Conservation (phyloP, 1,284 basidiomycete species). For the Cystobasidiaceae sp. region DNA sequence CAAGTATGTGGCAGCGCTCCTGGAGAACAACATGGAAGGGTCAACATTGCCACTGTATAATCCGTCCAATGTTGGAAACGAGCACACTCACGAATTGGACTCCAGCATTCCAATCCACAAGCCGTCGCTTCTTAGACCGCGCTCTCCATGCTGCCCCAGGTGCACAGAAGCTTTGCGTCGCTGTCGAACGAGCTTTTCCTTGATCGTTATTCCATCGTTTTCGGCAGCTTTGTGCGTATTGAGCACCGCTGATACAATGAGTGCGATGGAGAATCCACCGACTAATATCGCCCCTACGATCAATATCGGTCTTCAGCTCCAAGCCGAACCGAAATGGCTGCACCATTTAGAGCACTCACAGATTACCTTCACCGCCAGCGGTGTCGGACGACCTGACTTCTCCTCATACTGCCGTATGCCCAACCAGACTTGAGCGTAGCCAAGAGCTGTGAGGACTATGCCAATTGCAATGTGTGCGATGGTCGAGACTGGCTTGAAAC, state of each 20-base stretch:
- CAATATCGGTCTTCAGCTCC: neutral
- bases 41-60: too few relatives aligned
- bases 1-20: neutral
- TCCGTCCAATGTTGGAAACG: neutral
- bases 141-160: neutral
- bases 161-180: neutral
- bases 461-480: slow-evolving; percentile 12
- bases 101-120: slow-evolving; percentile 9
- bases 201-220: neutral
- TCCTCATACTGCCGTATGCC: slow-evolving; percentile 25
- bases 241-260: neutral
- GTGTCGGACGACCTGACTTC: slow-evolving; percentile 11
- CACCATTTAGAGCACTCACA: neutral
- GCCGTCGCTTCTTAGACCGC: slow-evolving; percentile 6
- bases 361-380: slow-evolving; percentile 25
- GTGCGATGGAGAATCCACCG: slow-evolving; percentile 7
- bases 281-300: slow-evolving; percentile 17
- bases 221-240: neutral
- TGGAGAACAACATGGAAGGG: neutral
- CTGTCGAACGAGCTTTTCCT: neutral
- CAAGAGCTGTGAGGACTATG: slow-evolving; percentile 12
- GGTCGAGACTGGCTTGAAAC: neutral
- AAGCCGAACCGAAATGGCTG: neutral
- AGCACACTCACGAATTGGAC: neutral
- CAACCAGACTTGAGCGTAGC: slow-evolving; percentile 27